These are phyloP conservation scores for Ramaria rubella DNA, from an alignment of 768 basidiomycete species.

Conservation along the genomic window DNA sequence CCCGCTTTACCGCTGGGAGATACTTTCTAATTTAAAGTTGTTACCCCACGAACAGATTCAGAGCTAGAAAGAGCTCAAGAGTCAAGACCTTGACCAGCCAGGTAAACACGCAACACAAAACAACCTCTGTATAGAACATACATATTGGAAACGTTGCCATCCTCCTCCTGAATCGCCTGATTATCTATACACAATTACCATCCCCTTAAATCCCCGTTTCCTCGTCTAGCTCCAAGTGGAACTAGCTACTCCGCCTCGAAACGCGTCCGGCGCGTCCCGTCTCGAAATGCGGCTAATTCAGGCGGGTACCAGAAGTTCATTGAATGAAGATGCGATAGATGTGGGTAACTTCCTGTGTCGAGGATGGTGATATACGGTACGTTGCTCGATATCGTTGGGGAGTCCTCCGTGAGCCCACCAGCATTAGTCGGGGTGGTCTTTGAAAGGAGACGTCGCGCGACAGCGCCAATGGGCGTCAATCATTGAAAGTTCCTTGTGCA, in stretches of 20 bases:
- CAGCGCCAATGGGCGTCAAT: not conserved
- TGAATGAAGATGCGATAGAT: conserved; percentile 9
- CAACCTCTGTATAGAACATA: too few relatives aligned
- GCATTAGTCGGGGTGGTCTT: not conserved
- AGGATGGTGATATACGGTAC: conserved; percentile 46
- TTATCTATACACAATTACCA: too few relatives aligned
- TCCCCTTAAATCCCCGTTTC: conserved; percentile 65
- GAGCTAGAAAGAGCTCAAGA: too few relatives aligned
- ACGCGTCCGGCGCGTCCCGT: conserved; percentile 81
- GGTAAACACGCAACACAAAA: too few relatives aligned
- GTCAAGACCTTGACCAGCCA: too few relatives aligned
- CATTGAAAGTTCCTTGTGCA: too few relatives aligned
- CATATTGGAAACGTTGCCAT: too few relatives aligned
- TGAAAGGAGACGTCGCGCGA: not conserved
- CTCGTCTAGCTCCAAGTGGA: conserved; percentile 45
- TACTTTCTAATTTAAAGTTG: too few relatives aligned
- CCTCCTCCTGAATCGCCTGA: too few relatives aligned
- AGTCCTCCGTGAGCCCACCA: not conserved
- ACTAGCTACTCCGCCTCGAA: conserved; percentile 74
- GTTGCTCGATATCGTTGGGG: not conserved
- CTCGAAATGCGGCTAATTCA: conserved; percentile 53
- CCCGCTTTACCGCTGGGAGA: too few relatives aligned
- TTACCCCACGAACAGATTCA: too few relatives aligned
- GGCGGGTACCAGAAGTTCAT: conserved; percentile 40
- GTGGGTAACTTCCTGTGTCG: conserved; percentile 27